Evolutionary conservation across 1,284 basidiomycete genomes (phyloP), one percentile per base, ranked within the genome.

Genomic region (Flammula alnicola): DNA sequence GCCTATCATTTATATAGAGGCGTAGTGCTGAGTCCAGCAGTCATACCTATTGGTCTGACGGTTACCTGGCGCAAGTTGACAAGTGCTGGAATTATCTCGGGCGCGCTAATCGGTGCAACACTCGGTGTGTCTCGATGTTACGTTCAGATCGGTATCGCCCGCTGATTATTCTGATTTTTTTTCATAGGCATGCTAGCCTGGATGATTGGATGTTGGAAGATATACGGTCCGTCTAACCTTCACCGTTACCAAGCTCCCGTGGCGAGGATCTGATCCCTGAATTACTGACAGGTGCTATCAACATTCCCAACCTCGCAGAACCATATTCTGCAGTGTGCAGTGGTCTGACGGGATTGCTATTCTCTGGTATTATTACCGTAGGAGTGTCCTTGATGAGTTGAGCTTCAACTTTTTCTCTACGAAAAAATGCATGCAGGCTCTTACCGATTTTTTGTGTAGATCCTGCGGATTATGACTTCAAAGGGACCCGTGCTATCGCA

Each of bases 161-260:
- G n/a, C n/a, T n/a, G n/a, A n/a, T n/a, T n/a, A n/a, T n/a, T n/a
- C n/a, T n/a, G n/a, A n/a, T n/a, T n/a, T 12, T 29, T 23, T 36
- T 6, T 20, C 26, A 4, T 27, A 31, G 77, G 76, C 4, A 77
- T 79, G 70, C 35, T 75, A 1, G 76, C 77, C 11, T 80, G 77
- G 77, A 76, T 80, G 69, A 66, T 80, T 9, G 72, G 76, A 0
- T 79, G 77, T 55, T 73, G 67, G 68, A 77, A 79, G 59, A 77
- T 76, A 42, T 78, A 72, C 44, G 78, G 77, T 69, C 51, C 12
- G 60, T 51, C 23, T 4, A 2, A n/a, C 22, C n/a, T 20, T 8
- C 9, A 11, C 20, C 0, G 3, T 19, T 27, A 20, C 35, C 17
- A 29, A 25, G 26, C 6, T 19, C 1, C 22, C 27, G 10, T 32